phyloP scores from a whole-genome alignment of 345 rosid species.

The Bruguiera parviflora region DNA sequence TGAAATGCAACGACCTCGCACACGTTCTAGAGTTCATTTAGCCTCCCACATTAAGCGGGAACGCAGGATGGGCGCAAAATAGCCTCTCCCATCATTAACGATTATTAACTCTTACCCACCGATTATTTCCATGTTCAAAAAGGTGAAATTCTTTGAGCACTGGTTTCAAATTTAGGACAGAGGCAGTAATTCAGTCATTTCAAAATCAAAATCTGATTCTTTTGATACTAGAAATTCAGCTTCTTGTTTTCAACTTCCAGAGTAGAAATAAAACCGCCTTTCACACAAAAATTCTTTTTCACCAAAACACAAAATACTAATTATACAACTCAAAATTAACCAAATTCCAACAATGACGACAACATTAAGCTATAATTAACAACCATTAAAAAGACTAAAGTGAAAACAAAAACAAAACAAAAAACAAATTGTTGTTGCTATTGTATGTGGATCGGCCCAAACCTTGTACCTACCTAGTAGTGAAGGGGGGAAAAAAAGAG shows the following conservation, averaged over 20 bases:
- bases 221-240: no score
- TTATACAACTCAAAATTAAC: conserved; percentile 14
- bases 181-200: not conserved
- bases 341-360: conserved; percentile 7
- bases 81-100: no score
- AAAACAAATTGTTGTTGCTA: not conserved
- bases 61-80: no score
- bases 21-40: no score
- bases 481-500: not conserved
- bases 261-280: no score
- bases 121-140: no score
- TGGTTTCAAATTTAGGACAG: not conserved
- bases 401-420: not conserved
- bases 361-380: conserved; percentile 15
- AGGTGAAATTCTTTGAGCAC: no score
- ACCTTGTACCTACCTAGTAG: conserved; percentile 3
- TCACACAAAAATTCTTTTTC: not conserved
- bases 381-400: not conserved
- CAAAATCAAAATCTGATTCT: no score
- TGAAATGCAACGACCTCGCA: no score
- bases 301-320: conserved; percentile 7
- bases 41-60: no score
- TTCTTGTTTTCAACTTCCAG: no score
- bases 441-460: conserved; percentile 10
- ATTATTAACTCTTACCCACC: no score